phyloP scores from a whole-genome alignment of 768 basidiomycete species.

The Trametes sanguinea region DNA sequence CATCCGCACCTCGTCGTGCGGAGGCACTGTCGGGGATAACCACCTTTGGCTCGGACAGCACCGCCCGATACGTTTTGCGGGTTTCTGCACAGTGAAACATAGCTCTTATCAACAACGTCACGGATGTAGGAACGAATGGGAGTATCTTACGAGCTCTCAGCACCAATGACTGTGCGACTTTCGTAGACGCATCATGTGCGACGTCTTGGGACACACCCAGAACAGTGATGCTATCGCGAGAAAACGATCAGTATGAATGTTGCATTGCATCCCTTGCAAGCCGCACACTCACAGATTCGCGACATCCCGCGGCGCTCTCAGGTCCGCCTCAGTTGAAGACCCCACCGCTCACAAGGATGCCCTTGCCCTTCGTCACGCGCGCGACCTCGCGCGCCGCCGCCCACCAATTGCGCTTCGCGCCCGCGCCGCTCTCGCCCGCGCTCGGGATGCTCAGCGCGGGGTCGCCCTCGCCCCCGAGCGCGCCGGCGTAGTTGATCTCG shows the following conservation, averaged over 20 bases:
- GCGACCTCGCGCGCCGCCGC: slow-evolving; percentile 72
- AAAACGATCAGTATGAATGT: too few species aligned
- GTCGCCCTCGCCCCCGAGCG: slow-evolving; percentile 64
- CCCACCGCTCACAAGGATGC: slow-evolving; percentile 71
- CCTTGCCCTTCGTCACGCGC: slow-evolving; percentile 80
- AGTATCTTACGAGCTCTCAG: slow-evolving; percentile 67
- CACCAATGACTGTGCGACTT: slow-evolving; percentile 63
- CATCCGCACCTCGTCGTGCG: neutral
- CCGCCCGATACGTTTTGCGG: slow-evolving; percentile 76
- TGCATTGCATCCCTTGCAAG: too few species aligned
- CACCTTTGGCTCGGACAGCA: slow-evolving; percentile 73
- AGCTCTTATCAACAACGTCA: neutral
- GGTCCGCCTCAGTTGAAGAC: slow-evolving; percentile 58
- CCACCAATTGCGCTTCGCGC: slow-evolving; percentile 84
- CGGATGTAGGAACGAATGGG: neutral
- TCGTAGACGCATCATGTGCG: slow-evolving; percentile 63
- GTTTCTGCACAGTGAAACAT: slow-evolving; percentile 52
- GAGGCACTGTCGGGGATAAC: slow-evolving; percentile 46
- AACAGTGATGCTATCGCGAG: slow-evolving; percentile 53
- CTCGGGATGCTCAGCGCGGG: slow-evolving; percentile 45
- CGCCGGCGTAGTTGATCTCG: slow-evolving; percentile 78
- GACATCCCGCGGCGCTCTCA: slow-evolving; percentile 72
- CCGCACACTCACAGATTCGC: slow-evolving; percentile 64
- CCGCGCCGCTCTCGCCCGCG: slow-evolving; percentile 52
- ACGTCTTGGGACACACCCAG: slow-evolving; percentile 70